Percentiles rank a stretch among this genome's conserved stretches.
These are phyloP conservation scores for Sherardia arvensis DNA, from an alignment of 257 asterid genomes.

Conservation along the genomic window DNA sequence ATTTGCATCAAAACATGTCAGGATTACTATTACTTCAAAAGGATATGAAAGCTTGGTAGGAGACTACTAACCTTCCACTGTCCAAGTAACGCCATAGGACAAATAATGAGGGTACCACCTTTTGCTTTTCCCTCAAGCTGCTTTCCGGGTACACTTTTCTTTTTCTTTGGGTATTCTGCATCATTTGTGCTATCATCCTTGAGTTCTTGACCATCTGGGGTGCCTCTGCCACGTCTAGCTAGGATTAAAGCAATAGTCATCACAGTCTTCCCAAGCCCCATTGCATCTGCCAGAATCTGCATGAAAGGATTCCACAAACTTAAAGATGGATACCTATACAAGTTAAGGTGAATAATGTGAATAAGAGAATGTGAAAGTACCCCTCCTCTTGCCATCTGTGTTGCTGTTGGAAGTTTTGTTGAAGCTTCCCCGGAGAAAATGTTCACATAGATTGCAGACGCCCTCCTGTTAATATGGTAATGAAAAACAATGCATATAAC, in stretches of 20 bases:
- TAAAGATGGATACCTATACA: neutral
- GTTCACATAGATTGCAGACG: constrained; percentile 66
- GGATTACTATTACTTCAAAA: neutral
- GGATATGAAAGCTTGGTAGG: neutral
- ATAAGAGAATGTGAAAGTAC: constrained; percentile 17
- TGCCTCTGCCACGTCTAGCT: constrained; percentile 48
- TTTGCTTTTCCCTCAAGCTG: constrained; percentile 27
- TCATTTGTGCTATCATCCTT: constrained; percentile 12
- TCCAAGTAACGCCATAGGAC: constrained; percentile 89
- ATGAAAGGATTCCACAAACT: neutral
- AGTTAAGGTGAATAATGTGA: neutral
- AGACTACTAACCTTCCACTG: constrained; percentile 68
- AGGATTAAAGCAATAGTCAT: constrained; percentile 80
- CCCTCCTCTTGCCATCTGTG: constrained; percentile 70
- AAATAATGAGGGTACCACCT: constrained; percentile 79
- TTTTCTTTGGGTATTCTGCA: constrained; percentile 17
- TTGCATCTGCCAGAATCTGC: constrained; percentile 55
- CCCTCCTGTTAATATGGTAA: constrained; percentile 42
- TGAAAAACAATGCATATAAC: neutral
- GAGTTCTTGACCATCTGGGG: constrained; percentile 28
- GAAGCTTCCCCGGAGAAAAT: constrained; percentile 81
- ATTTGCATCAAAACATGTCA: neutral
- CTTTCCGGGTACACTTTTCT: constrained; percentile 14
- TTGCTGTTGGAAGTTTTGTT: constrained; percentile 55
- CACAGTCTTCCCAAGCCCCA: constrained; percentile 94